Base-by-base conservation (phyloP, 2,329 filamentous ascomycete species). In the Mycocentrospora acerina region DNA sequence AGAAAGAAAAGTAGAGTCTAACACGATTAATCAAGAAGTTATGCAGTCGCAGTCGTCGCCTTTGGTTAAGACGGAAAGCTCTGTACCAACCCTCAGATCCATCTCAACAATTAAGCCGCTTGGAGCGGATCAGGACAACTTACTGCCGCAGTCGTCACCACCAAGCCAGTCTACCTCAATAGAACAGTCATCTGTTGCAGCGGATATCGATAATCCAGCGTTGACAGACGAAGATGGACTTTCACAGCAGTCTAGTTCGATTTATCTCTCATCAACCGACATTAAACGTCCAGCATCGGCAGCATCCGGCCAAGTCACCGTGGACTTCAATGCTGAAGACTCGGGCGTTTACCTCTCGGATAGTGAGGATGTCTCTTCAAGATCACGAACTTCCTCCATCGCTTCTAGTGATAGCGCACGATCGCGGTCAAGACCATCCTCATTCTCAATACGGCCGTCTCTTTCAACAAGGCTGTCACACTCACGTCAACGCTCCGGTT, bases 341-440 rank as follows among this genome's bases (percentile, higher is more conserved):
- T 61, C 55, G 4, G 56, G 51, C 7, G 48, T 60, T 18, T 57
- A 56, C 27, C 41, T 59, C 24, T 55, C 46, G 2, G 55, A 60
- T 9, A 37, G 26, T 14, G 46, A 57, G 8, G 40, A 33, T 25
- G 14, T 35, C 13, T 32, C 40, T 11, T 18, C 44, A 12, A 24
- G 31, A 12, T 44, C 47, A 4, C 40, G 34, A 11, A 40, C 50
- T 6, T 26, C 40, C 10, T 55, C 55, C 5, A 24, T 48, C 18
- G 36, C 37, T n/a, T 35, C 35, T 1, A 45, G 42, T 7, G 51
- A 59, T 13, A 28, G 37, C 26, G 10, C 25, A 8, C 32, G 34
- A 7, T 22, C 46, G 28, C 24, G 38, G 19, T 40, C 48, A n/a
- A 34, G 32, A 13, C 40, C 43, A 2, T 9, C 48, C 15, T 54